These are phyloP conservation scores for Acacia acuminata DNA, from an alignment of 306 rosid genomes.

Conservation along the genomic window DNA sequence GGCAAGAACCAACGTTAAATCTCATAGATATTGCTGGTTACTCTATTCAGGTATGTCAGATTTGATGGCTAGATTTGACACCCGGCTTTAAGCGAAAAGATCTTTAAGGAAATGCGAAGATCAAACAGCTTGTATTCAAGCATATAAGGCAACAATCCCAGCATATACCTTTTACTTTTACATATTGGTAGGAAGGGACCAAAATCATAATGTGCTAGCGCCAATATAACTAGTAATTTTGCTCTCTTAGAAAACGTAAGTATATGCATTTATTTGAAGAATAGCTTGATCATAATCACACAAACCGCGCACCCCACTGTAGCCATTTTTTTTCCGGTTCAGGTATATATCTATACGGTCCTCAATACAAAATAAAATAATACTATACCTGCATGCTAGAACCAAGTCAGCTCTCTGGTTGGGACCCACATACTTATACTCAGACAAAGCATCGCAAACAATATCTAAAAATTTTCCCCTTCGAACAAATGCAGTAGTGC, in stretches of 20 bases:
- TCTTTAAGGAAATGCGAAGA: neutral
- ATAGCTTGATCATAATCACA: slow-evolving; percentile 1
- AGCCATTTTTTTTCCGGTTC: neutral
- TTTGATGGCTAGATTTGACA: neutral
- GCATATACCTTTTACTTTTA: neutral
- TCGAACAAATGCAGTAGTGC: slow-evolving; percentile 68
- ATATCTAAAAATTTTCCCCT: slow-evolving; percentile 71
- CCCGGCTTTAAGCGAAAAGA: neutral
- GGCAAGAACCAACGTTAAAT: neutral
- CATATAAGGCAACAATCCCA: neutral
- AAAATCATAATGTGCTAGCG: neutral
- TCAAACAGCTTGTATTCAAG: neutral
- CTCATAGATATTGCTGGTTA: neutral
- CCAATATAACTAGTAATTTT: neutral
- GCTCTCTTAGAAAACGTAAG: neutral
- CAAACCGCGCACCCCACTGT: neutral
- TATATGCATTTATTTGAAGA: neutral
- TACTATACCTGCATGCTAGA: slow-evolving; percentile 82
- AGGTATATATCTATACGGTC: neutral
- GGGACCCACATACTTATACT: slow-evolving; percentile 92
- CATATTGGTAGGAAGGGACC: slow-evolving; percentile 7
- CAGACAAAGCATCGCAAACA: slow-evolving; percentile 80
- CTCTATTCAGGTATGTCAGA: slow-evolving; percentile 3
- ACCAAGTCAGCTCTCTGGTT: slow-evolving; percentile 84
- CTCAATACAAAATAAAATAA: slow-evolving; percentile 14